Percentiles rank a stretch among this genome's conserved stretches.
Conservation (phyloP, 106 monocot species). For the Dioscorea dumetorum region DNA sequence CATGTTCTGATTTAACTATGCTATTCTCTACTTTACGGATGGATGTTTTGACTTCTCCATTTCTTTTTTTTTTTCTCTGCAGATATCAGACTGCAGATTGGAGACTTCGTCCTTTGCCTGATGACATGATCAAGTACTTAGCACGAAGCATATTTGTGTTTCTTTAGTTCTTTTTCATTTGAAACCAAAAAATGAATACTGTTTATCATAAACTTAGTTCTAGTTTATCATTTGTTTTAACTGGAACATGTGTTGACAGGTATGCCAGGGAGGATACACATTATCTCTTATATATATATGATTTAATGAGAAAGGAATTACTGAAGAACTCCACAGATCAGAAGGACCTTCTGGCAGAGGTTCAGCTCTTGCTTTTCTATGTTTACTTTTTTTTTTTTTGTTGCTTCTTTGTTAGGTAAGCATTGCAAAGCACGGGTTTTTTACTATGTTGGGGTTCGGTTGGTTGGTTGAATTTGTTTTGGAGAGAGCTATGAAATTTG, state of each 20-base stretch:
- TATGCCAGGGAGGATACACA: slow-evolving; percentile 99
- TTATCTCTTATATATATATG: slow-evolving; percentile 81
- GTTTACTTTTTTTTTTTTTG: background rate
- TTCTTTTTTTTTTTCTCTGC: slow-evolving; percentile 6
- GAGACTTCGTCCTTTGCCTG: slow-evolving; percentile 85
- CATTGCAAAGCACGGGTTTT: no score
- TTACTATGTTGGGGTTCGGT: no score
- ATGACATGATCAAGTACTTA: slow-evolving; percentile 84
- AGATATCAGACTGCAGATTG: slow-evolving; percentile 99
- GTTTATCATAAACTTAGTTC: background rate
- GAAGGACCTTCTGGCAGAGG: slow-evolving; percentile 71
- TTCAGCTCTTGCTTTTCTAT: slow-evolving; percentile 5
- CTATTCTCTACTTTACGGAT: background rate
- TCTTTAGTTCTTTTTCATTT: background rate
- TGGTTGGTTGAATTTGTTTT: no score
- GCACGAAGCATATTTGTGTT: background rate
- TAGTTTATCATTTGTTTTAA: background rate
- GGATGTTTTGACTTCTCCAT: no score
- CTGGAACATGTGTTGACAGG: slow-evolving; percentile 22
- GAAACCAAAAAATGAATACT: background rate
- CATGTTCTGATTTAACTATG: background rate
- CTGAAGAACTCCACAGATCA: slow-evolving; percentile 37
- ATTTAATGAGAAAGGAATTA: slow-evolving; percentile 67
- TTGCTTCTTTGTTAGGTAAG: background rate
- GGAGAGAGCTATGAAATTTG: no score